Evolutionary conservation across 768 basidiomycete species (phyloP), one percentile per base, ranked within the genome.

Genomic region (Pisolithus tinctorius): DNA sequence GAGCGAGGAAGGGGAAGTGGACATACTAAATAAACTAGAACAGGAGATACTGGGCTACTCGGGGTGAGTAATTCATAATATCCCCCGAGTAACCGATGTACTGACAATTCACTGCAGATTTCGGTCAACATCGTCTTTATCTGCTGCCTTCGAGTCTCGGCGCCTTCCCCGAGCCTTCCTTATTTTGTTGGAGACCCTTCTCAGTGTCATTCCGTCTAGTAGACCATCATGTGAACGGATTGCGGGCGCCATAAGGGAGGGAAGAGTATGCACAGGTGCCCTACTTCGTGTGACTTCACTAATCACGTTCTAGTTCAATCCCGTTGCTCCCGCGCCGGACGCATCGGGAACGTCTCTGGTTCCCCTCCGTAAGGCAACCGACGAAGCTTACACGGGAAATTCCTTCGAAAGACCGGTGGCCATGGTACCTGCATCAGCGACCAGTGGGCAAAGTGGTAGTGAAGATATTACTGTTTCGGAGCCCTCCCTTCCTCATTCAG

Each of bases 141-240:
- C 74, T 2, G 67, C 77, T 0, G 67, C 76, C 1, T 90, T 92
- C 55, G 81, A 84, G 54, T 71, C 81, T 4, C 77, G 93, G n/a
- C 78, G 83, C 39, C 69, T 95, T 0, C 87, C 91, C 2, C 71
- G 80, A 4, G 75, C 84, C 5, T 83, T 84, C 54, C 71, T 93
- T 4, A 72, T 88, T 1, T 67, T 94, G 13, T 70, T 95, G 26
- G 87, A 91, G 54, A 76, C 78, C 50, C 72, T 95, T 40, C 66
- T 93, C 52, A 78, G 83, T 54, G 74, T 83, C 31, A 66, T 65
- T 3, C 83, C 92, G 0, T 63, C 69, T 3, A 65, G 65, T n/a
- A 75, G 93, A 47, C 88, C 88, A 7, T 79, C 82, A 0, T 83
- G 83, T 44, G 88, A 91, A 55, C 77, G 83, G 46, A 84, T 94